phyloP scores from a whole-genome alignment of 2,329 filamentous ascomycete species.

The Keithomyces neogunnii region DNA sequence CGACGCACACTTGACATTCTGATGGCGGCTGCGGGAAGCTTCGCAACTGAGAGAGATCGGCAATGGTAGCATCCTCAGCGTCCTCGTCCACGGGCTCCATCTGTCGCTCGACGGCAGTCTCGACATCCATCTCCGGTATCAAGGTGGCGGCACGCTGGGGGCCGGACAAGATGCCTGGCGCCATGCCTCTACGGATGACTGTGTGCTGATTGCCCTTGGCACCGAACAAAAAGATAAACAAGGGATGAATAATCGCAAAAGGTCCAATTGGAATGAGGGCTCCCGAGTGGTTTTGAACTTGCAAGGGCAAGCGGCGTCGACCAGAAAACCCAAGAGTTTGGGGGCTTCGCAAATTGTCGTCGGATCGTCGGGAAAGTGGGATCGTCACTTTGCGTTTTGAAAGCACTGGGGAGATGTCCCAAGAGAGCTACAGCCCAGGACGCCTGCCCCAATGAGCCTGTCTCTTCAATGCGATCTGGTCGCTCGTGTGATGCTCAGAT shows the following conservation, averaged over 20 bases:
- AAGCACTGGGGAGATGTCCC: too few species aligned
- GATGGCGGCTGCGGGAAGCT: slow-evolving; percentile 39
- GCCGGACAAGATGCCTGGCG: slow-evolving; percentile 6
- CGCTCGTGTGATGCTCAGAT: too few species aligned
- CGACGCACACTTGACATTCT: slow-evolving; percentile 40
- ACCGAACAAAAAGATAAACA: too few species aligned
- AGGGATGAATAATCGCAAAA: background rate
- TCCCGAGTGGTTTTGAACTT: background rate
- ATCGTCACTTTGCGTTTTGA: too few species aligned
- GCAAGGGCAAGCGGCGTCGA: background rate
- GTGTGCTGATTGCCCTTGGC: background rate
- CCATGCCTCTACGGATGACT: slow-evolving; percentile 1
- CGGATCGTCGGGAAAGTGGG: background rate
- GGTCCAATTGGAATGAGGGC: background rate
- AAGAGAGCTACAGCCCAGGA: too few species aligned
- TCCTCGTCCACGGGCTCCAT: slow-evolving; percentile 13
- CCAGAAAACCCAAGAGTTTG: too few species aligned
- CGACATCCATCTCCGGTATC: slow-evolving; percentile 5
- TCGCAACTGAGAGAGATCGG: slow-evolving; percentile 39
- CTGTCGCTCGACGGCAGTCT: slow-evolving; percentile 9
- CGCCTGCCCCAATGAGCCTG: too few species aligned
- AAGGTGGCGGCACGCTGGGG: background rate
- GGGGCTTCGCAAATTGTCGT: background rate
- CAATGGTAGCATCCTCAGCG: slow-evolving; percentile 27
- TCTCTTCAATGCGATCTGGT: too few species aligned